Percentiles rank a stretch among this genome's conserved stretches.
phyloP scores from a whole-genome alignment of 1,284 basidiomycete genomes.

The Malassezia nana region DNA sequence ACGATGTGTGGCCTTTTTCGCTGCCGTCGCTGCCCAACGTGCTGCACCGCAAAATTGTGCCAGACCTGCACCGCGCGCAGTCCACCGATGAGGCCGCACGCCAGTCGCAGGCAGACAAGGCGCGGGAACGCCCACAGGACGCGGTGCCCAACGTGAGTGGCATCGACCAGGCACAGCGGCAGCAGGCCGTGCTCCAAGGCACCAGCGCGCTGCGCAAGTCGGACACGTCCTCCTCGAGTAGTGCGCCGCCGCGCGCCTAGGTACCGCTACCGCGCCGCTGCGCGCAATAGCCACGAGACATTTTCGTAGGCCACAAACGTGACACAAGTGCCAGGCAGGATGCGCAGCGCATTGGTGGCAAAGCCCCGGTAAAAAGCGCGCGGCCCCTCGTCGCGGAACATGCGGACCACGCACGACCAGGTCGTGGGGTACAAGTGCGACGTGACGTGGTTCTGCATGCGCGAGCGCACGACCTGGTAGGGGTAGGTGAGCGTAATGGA shows the following conservation, averaged over 20 bases:
- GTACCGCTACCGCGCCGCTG: background rate
- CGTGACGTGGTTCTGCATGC: constrained; percentile 59
- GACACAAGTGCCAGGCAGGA: constrained; percentile 91
- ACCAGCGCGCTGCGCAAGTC: constrained; percentile 5
- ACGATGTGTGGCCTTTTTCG: constrained; percentile 4
- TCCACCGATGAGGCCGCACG: background rate
- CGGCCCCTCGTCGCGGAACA: constrained; percentile 69
- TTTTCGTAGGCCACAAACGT: constrained; percentile 99
- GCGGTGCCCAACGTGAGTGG: constrained; percentile 12
- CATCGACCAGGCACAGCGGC: constrained; percentile 13
- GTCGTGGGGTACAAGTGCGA: constrained; percentile 63
- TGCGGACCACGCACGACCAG: constrained; percentile 64
- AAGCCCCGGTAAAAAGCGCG: constrained; percentile 89
- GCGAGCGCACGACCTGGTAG: constrained; percentile 89
- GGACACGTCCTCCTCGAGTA: background rate
- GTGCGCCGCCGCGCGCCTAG: background rate
- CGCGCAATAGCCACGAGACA: constrained; percentile 33
- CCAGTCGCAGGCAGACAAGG: background rate
- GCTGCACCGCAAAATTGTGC: constrained; percentile 5
- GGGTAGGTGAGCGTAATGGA: constrained; percentile 84
- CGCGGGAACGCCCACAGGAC: background rate
- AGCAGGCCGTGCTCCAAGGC: constrained; percentile 14
- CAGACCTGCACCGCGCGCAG: background rate
- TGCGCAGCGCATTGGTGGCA: constrained; percentile 88
- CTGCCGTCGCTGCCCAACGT: constrained; percentile 1